Conservation (phyloP, 768 basidiomycete genomes). For the Kockovaella imperatae region DNA sequence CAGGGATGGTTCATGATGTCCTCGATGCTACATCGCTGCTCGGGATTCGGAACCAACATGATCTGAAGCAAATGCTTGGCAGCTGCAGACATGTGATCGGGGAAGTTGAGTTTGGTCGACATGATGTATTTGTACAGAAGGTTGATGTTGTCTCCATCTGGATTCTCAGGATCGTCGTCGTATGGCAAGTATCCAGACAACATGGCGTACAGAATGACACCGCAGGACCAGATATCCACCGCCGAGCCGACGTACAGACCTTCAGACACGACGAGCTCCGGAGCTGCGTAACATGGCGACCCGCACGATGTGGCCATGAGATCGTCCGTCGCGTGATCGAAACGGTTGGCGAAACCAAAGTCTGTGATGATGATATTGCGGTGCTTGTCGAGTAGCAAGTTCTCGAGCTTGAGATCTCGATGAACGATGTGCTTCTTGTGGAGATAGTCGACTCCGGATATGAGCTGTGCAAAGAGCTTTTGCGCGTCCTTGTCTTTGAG, state of each 20-base stretch:
- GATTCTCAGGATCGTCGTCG: conserved; percentile 97
- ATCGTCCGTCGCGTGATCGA: conserved; percentile 84
- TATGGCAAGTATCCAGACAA: conserved; percentile 90
- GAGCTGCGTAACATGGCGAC: conserved; percentile 95
- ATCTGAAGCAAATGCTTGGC: conserved; percentile 74
- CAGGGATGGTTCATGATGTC: conserved; percentile 82
- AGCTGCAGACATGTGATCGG: conserved; percentile 80
- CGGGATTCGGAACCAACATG: conserved; percentile 93
- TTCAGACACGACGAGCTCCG: conserved; percentile 94
- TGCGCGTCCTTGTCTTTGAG: conserved; percentile 89
- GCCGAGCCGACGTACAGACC: conserved; percentile 94
- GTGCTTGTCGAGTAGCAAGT: conserved; percentile 89
- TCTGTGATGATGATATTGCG: conserved; percentile 99
- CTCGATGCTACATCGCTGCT: conserved; percentile 64
- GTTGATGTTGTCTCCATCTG: conserved; percentile 99
- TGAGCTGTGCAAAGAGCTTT: conserved; percentile 93
- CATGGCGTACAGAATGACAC: conserved; percentile 98
- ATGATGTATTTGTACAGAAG: conserved; percentile 97
- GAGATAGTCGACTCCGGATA: conserved; percentile 97
- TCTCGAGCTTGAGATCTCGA: conserved; percentile 97
- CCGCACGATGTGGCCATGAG: conserved; percentile 98
- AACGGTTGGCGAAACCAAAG: conserved; percentile 97
- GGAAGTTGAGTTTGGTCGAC: conserved; percentile 91
- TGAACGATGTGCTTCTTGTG: conserved; percentile 99
- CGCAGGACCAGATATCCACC: conserved; percentile 98